Base-by-base conservation (phyloP, 768 basidiomycete genomes). In the Neoboletus magnificus region DNA sequence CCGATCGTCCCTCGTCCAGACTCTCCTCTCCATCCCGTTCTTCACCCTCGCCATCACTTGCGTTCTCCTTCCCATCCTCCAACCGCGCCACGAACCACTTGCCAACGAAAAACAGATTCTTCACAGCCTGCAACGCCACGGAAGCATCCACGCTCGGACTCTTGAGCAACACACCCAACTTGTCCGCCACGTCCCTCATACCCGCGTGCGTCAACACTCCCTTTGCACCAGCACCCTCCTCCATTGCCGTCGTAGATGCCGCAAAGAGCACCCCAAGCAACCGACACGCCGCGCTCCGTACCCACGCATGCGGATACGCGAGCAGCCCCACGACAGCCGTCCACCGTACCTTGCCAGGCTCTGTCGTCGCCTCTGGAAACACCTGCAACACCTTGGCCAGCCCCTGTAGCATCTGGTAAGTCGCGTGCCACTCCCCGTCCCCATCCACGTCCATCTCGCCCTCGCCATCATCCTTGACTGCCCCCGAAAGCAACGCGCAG, bases 301-400 rank as follows among this genome's bases (percentile, higher is more conserved):
- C 93, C 96, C 95, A 98, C 5, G 91, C 83, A 69, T 99, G 97
- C 5, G 95, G 94, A 73, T 87, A 98, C 3, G 89, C 76, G 4
- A 98, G 81, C 62, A 89, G 85, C 0, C 74, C 62, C 23, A 82
- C 75, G 40, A 97, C 77, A 1, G 76, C 65, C 11, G 72, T 62
- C 93, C 94, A 96, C 1, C 77, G 67, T 1, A 91, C 74, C 53
- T 70, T 75, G 40, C 76, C 77, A 10, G 75, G 72, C 36, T 80
- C 70, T 2, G 67, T 73, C 4, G 76, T 74, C 42, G 77, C 64
- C 48, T 79, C 76, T 5, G 87, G 82, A 57, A 82, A 79, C 20
- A 83, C 74, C 29, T 76, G 79, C 33, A 89, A 68, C 33, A 85
- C 66, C 66, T 92, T 94, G 48, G 76, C 71, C 25, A 92, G 66